Evolutionary conservation across 2,329 filamentous ascomycete genomes (phyloP).

Genomic region (Eutypa lata): DNA sequence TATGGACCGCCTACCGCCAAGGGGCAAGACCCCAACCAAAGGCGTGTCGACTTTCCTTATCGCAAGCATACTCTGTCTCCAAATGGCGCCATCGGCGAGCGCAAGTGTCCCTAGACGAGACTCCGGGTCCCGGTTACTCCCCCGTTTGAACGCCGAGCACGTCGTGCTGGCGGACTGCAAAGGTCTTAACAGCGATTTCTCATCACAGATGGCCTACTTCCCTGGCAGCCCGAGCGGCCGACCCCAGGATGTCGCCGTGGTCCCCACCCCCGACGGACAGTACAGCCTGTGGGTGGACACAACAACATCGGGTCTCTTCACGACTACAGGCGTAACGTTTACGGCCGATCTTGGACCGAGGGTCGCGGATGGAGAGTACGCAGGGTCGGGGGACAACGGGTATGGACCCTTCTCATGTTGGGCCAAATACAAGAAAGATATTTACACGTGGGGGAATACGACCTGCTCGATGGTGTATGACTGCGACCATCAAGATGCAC

Average conservation of each 20-base stretch:
- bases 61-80: neutral
- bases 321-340: slow-evolving; percentile 25
- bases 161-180: slow-evolving; percentile 32
- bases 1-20: neutral
- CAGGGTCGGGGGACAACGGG: slow-evolving; percentile 29
- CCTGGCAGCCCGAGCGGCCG: slow-evolving; percentile 5
- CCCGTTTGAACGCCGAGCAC: slow-evolving; percentile 5
- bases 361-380: slow-evolving; percentile 25
- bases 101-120: neutral
- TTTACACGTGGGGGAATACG: slow-evolving; percentile 23
- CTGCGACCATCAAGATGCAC: slow-evolving; percentile 22
- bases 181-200: slow-evolving; percentile 12
- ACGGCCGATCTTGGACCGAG: slow-evolving; percentile 22
- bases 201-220: slow-evolving; percentile 33
- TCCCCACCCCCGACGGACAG: slow-evolving; percentile 20
- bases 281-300: slow-evolving; percentile 25
- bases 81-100: neutral
- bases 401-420: slow-evolving; percentile 30
- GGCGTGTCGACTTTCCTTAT: neutral
- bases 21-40: neutral
- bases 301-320: slow-evolving; percentile 25
- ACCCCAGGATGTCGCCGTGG: slow-evolving; percentile 26
- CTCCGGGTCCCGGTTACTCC: neutral
- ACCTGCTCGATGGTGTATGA: slow-evolving; percentile 28
- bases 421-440: slow-evolving; percentile 17